Evolutionary conservation across 768 basidiomycete genomes (phyloP), one percentile per base, ranked within the genome.

Genomic region (Lyophyllum shimeji): DNA sequence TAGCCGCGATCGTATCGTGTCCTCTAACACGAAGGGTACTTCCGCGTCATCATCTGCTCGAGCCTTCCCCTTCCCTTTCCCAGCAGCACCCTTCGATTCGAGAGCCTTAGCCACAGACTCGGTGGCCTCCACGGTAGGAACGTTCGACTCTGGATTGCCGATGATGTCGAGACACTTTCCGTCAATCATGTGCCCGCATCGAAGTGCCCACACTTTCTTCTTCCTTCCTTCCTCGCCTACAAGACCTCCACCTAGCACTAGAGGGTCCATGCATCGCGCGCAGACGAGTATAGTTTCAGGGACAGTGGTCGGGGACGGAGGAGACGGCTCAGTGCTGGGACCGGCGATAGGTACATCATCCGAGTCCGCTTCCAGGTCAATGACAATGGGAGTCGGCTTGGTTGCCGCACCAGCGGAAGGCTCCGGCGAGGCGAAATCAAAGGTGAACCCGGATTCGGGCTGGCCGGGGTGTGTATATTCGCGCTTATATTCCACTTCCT

Each of bases 161-260:
- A 92, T 60, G 59, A 78, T 74, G 57, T 78, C 78, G 1, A 87
- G 69, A 60, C 90, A 93, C 67, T 86, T 89, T 47, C 88, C 90
- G 60, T 92, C 90, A 0, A 92, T 76, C 62, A 93, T 68, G 65
- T 93, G 90, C 0, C 90, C 90, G 50, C 90, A 93, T 39, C 87
- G 75, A 57, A 93, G 69, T 1, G 80, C 83, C 90, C 89, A 92
- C 7, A 92, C 70, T 42, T 81, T 78, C 51, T 77, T 72, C 34
- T 69, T 69, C 39, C 71, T 71, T 39, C 71, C 74, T 33, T 82
- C 83, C 44, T 75, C 71, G 5, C 71, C 70, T 15, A 73, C 70
- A n/a, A 83, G 72, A 12, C 77, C 79, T 1, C 74, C 73, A 46
- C 79, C 76, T 25, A 87, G 73, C 9, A 87, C 68, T 4, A 92